Evolutionary conservation across 2,329 filamentous ascomycete species (phyloP), one percentile per base, ranked within the genome.

Genomic region (Exutisphaerella laricina): DNA sequence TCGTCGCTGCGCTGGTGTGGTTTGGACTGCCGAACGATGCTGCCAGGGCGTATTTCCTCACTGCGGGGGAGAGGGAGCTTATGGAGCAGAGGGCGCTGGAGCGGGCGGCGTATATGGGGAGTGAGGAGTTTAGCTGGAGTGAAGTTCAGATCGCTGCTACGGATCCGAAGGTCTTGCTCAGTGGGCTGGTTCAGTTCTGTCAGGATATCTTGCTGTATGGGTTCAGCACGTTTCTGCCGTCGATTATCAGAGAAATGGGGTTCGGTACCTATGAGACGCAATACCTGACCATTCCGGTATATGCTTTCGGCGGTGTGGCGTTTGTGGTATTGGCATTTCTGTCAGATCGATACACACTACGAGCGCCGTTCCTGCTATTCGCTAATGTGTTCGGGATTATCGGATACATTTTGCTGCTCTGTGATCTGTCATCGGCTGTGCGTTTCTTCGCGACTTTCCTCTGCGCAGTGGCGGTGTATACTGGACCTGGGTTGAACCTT

Each of bases 351-450:
- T 25, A 21, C 17, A 41, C 38, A 4, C 38, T 41, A 4, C 26
- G 38, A 6, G 38, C 38, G 12, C 38, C 38, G 12, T 37, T 37
- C 34, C 21, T 46, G 2, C 25, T 46, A 13, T 41, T 46, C 25
- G 43, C 43, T 9, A 46, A 46, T 32, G 20, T 46, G 5, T 66
- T 87, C 25, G 81, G 79, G 26, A 75, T 85, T 12, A 58, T 84
- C 2, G 84, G 84, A 0, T 88, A 88, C 37, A 43, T 43, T 12
- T 49, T 58, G 6, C 45, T 59, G n/a, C 45, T 59, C 18, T 50
- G 53, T 16, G 41, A 34, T 10, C 39, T 46, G 3, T 36, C 50
- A 7, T 37, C 44, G 12, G 51, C 48, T n/a, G 49, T 57, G 25
- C 54, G 51, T 20, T 59, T 52, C 46, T 54, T 59, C 10, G 56